Conservation (phyloP, 139 green algal genomes). For the Trebouxia sp. region DNA sequence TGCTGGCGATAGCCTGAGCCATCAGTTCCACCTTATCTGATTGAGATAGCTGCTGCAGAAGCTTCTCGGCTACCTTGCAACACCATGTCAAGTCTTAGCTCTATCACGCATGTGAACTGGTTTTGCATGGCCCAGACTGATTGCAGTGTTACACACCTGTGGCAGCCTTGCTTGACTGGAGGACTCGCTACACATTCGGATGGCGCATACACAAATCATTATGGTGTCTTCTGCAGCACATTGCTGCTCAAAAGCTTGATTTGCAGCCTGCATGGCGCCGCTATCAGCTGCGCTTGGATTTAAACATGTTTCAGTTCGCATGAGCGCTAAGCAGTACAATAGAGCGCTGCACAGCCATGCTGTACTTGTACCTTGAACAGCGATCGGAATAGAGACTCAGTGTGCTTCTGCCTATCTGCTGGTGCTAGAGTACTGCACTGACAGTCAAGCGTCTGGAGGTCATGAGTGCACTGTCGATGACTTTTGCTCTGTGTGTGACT, state of each 20-base stretch:
- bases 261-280: conserved; percentile 12
- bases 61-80: background rate
- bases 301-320: no score
- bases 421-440: background rate
- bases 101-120: no score
- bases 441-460: background rate
- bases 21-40: background rate
- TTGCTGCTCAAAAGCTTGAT: background rate
- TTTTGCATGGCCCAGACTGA: background rate
- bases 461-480: background rate
- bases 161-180: background rate
- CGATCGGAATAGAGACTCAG: conserved; percentile 8
- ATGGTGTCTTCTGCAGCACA: background rate
- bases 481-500: no score
- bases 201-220: background rate
- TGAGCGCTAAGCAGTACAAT: no score
- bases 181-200: background rate
- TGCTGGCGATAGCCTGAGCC: background rate
- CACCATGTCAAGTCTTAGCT: no score
- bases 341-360: no score
- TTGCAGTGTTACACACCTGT: conserved; percentile 17
- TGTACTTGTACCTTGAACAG: conserved; percentile 16
- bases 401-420: conserved; percentile 1
- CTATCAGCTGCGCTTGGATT: no score
- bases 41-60: background rate